A percentile compares a stretch with the other conserved stretches of the same genome.
phyloP scores from a whole-genome alignment of 2,329 filamentous ascomycete genomes.

The Aspergillus ochraceoroseus region DNA sequence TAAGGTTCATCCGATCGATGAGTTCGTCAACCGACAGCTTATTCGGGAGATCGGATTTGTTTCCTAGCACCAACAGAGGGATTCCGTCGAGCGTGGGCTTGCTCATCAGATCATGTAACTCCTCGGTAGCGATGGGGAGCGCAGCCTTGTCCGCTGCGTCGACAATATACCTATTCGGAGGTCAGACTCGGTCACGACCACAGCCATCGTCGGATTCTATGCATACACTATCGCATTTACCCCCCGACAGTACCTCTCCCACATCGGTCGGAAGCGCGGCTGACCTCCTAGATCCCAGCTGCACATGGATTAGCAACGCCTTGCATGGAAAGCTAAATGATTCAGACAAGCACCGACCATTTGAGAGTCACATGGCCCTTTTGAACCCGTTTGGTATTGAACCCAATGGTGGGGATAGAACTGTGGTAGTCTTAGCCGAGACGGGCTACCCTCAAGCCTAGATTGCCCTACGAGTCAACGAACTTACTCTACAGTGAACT shows the following conservation, averaged over 20 bases:
- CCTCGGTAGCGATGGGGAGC: conserved; percentile 80
- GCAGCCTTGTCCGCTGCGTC: conserved; percentile 83
- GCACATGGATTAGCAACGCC: conserved; percentile 21
- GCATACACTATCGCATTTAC: conserved; percentile 89
- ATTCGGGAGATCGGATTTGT: conserved; percentile 92
- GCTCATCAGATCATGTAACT: conserved; percentile 81
- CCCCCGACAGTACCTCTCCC: conserved; percentile 96
- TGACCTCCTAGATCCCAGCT: conserved; percentile 97
- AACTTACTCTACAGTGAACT: conserved; percentile 97
- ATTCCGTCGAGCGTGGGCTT: conserved; percentile 83
- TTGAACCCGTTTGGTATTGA: conserved; percentile 98
- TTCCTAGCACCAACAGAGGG: conserved; percentile 86
- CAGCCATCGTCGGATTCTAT: not conserved
- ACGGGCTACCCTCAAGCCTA: conserved; percentile 1
- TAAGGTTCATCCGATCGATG: conserved; percentile 87
- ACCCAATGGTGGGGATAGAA: conserved; percentile 96
- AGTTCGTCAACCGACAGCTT: conserved; percentile 91
- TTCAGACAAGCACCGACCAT: conserved; percentile 55
- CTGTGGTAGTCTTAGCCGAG: conserved; percentile 49
- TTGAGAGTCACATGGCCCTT: conserved; percentile 97
- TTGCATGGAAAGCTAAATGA: conserved; percentile 8
- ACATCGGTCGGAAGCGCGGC: conserved; percentile 96
- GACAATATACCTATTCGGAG: conserved; percentile 69
- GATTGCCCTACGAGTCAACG: conserved; percentile 9
- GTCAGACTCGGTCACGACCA: conserved; percentile 14